These are phyloP conservation scores for Candida coquimbonensis DNA, from an alignment of 805 yeast species.

Conservation along the genomic window DNA sequence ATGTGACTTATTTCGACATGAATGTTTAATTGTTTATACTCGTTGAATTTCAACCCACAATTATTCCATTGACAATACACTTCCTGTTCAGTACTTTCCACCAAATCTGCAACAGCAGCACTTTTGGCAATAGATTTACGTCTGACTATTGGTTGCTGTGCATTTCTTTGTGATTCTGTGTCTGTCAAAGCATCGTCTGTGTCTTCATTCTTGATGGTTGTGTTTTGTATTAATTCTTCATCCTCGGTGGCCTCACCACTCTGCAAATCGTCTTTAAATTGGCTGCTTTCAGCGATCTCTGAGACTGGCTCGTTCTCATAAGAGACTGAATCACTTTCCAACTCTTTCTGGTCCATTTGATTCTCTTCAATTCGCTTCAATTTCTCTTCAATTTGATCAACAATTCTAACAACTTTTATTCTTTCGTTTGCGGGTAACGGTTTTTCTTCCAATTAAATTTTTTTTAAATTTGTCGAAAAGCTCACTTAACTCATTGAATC, in stretches of 20 bases:
- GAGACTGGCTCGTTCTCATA: not conserved
- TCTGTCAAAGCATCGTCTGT: conserved; percentile 4
- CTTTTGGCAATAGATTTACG: no score
- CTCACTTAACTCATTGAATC: not conserved
- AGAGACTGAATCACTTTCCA: not conserved
- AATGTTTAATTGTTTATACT: conserved; percentile 1
- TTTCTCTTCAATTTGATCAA: no score
- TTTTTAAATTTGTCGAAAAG: not conserved
- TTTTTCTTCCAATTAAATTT: not conserved
- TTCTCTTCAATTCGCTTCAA: not conserved
- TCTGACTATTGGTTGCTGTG: not conserved
- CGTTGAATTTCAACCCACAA: not conserved
- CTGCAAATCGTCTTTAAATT: not conserved
- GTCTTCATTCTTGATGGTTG: conserved; percentile 1
- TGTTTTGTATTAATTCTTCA: not conserved
- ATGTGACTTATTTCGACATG: conserved; percentile 11
- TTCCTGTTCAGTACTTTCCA: not conserved
- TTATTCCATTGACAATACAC: conserved; percentile 12
- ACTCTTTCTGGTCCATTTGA: not conserved
- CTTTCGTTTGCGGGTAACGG: not conserved
- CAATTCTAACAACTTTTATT: no score
- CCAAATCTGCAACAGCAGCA: no score
- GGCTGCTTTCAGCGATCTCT: not conserved
- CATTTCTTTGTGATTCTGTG: not conserved
- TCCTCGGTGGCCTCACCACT: conserved; percentile 6